These are phyloP conservation scores for Musa balbisiana DNA, from an alignment of 202 grass and related monocot species.

Conservation along the genomic window DNA sequence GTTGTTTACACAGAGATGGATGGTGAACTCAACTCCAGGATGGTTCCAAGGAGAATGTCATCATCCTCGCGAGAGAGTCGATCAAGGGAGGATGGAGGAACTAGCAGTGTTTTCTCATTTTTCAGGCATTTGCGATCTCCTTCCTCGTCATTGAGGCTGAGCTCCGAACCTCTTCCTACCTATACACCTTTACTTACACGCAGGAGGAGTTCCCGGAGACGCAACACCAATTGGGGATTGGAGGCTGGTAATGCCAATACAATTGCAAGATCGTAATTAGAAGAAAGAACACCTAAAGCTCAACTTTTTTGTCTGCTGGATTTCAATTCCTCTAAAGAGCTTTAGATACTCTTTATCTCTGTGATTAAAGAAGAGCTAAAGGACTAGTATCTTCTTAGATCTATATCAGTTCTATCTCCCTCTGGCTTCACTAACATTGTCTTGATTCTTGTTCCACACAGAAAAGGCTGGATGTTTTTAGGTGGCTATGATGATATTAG, in stretches of 20 bases:
- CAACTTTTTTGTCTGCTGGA: neutral
- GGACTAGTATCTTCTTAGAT: too few species aligned
- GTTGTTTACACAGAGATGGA: constrained; percentile 65
- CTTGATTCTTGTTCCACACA: too few species aligned
- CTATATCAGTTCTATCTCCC: too few species aligned
- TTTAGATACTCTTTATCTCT: too few species aligned
- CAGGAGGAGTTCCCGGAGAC: constrained; percentile 4
- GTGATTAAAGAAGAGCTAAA: too few species aligned
- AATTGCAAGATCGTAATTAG: neutral
- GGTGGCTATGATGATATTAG: too few species aligned
- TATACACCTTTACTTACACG: constrained; percentile 5
- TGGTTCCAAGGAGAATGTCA: constrained; percentile 24
- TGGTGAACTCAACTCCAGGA: constrained; percentile 53
- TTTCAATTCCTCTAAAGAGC: neutral
- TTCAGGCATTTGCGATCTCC: constrained; percentile 21
- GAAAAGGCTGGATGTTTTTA: too few species aligned
- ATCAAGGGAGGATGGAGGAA: constrained; percentile 30
- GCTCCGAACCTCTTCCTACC: neutral
- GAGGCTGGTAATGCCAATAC: neutral
- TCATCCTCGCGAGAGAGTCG: constrained; percentile 37
- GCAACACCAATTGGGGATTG: neutral
- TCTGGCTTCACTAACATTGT: too few species aligned
- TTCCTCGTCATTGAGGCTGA: constrained; percentile 16
- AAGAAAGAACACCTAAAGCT: neutral
- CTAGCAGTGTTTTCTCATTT: constrained; percentile 43